Evolutionary conservation across 352 stramenopile species (phyloP).

Genomic region (Halophytophthora polymorphica): DNA sequence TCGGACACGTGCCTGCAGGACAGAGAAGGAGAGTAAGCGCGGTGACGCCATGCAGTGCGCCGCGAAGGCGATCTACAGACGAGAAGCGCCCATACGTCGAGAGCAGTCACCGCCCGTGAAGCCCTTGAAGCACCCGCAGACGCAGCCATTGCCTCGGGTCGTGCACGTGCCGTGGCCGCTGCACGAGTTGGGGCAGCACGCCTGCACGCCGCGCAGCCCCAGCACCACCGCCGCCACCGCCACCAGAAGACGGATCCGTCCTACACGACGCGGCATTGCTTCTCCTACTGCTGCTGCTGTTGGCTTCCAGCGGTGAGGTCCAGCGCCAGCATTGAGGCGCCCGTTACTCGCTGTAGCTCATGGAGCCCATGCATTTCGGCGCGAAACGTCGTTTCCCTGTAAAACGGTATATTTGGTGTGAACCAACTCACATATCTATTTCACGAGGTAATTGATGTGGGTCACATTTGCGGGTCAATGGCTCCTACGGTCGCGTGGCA

Average conservation of each 20-base stretch:
- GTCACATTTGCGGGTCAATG: constrained; percentile 11
- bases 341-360: background rate
- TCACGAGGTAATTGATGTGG: constrained; percentile 8
- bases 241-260: background rate
- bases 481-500: constrained; percentile 4
- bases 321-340: background rate
- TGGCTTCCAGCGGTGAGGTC: too few relatives aligned
- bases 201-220: constrained; percentile 6
- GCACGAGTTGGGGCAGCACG: constrained; percentile 63
- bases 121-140: constrained; percentile 82
- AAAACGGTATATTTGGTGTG: too few relatives aligned
- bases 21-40: background rate
- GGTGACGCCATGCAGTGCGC: background rate
- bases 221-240: constrained; percentile 12
- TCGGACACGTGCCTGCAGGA: constrained; percentile 48
- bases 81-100: constrained; percentile 25
- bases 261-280: constrained; percentile 7
- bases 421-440: too few relatives aligned
- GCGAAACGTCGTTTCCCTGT: background rate
- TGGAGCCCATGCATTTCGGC: constrained; percentile 13
- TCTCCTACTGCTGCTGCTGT: background rate
- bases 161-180: constrained; percentile 63
- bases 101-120: constrained; percentile 92
- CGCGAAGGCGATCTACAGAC: background rate
- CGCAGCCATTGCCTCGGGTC: constrained; percentile 57